A percentile compares a stretch with the other conserved stretches of the same genome.
These are phyloP conservation scores for Rosa lucieae DNA, from an alignment of 306 rosid species.

Conservation along the genomic window DNA sequence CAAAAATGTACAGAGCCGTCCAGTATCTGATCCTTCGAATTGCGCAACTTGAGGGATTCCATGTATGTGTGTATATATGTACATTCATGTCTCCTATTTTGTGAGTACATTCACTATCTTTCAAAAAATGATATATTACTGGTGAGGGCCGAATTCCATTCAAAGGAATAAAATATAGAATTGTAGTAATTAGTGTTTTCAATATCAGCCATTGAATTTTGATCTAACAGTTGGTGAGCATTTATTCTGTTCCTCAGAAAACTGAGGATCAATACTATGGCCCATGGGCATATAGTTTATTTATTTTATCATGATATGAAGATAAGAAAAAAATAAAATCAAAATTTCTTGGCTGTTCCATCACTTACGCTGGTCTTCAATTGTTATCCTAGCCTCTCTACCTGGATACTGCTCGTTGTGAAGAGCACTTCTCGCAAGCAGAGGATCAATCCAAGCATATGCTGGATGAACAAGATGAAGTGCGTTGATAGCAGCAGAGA, in stretches of 20 bases:
- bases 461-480: slow-evolving; percentile 88
- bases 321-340: slow-evolving; percentile 9
- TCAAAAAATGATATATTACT: too few relatives aligned
- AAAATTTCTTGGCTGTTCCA: slow-evolving; percentile 20
- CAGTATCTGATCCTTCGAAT: not conserved
- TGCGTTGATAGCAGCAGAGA: slow-evolving; percentile 82
- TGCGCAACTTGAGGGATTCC: not conserved
- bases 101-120: not conserved
- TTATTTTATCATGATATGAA: slow-evolving; percentile 10
- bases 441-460: slow-evolving; percentile 80
- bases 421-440: slow-evolving; percentile 48
- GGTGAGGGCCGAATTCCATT: too few relatives aligned
- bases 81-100: not conserved
- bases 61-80: not conserved
- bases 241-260: not conserved
- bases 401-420: slow-evolving; percentile 55
- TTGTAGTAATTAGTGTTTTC: not conserved
- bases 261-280: not conserved
- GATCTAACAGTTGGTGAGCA: not conserved
- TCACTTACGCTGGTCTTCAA: slow-evolving; percentile 59
- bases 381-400: slow-evolving; percentile 66
- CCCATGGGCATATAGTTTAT: not conserved
- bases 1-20: not conserved
- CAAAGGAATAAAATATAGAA: too few relatives aligned
- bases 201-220: not conserved